These are phyloP conservation scores for Penicillium waksmanii DNA, from an alignment of 495 filamentous ascomycete genomes.

Conservation along the genomic window DNA sequence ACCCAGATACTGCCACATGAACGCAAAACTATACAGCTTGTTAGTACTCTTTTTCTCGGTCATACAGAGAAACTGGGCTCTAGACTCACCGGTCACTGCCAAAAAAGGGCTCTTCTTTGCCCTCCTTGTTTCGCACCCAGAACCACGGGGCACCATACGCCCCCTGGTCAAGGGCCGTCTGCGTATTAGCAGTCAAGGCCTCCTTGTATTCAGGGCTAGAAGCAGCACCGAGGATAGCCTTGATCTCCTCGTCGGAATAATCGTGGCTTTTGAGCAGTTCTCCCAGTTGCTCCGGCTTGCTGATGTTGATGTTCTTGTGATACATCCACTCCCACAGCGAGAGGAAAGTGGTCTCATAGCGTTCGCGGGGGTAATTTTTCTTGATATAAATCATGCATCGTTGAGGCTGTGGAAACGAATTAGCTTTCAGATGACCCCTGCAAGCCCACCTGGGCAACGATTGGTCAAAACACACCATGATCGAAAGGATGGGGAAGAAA, in stretches of 20 bases:
- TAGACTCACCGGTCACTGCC: conserved; percentile 67
- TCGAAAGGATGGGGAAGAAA: conserved; percentile 56
- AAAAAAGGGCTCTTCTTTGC: conserved; percentile 70
- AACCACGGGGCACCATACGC: conserved; percentile 80
- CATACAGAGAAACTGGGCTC: conserved; percentile 28
- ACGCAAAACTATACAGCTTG: conserved; percentile 32
- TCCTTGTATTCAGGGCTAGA: conserved; percentile 59
- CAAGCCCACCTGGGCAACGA: no score
- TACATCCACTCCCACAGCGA: conserved; percentile 52
- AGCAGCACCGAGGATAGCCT: conserved; percentile 55
- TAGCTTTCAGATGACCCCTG: not conserved
- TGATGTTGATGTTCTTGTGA: conserved; percentile 50
- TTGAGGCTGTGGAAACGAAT: conserved; percentile 51
- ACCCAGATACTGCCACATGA: conserved; percentile 45
- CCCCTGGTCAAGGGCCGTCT: conserved; percentile 59
- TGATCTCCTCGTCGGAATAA: conserved; percentile 47
- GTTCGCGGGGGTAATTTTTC: conserved; percentile 40
- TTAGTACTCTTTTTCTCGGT: conserved; percentile 9
- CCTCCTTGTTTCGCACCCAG: conserved; percentile 64
- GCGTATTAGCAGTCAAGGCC: conserved; percentile 59
- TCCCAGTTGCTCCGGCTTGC: conserved; percentile 46
- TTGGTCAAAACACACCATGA: conserved; percentile 36
- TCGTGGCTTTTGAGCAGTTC: conserved; percentile 34
- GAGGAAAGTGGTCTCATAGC: conserved; percentile 48
- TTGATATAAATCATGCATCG: conserved; percentile 70